Evolutionary conservation across 1,284 basidiomycete species (phyloP).

Genomic region (Melanopsichium pennsylvanicum): DNA sequence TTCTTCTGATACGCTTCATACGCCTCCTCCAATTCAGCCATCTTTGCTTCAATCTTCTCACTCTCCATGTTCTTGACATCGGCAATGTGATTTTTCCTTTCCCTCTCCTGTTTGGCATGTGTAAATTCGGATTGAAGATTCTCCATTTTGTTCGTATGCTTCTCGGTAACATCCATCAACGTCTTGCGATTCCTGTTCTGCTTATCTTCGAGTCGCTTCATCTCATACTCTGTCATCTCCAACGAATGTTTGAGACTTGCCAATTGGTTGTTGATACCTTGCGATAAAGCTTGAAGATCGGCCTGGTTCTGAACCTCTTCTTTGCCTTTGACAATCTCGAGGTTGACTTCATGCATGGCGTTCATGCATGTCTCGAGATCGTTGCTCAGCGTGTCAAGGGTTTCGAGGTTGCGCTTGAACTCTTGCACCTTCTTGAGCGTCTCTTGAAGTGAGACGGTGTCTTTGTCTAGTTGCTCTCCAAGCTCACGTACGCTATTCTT

Average conservation of each 20-base stretch:
- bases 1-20: slow-evolving; percentile 44
- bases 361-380: slow-evolving; percentile 44
- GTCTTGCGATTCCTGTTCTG: slow-evolving; percentile 45
- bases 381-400: slow-evolving; percentile 45
- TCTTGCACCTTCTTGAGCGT: slow-evolving; percentile 74
- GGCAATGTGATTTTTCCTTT: slow-evolving; percentile 23
- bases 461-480: slow-evolving; percentile 74
- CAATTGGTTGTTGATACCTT: slow-evolving; percentile 42
- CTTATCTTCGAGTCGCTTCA: slow-evolving; percentile 44
- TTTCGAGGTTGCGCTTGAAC: slow-evolving; percentile 45
- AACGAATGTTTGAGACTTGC: slow-evolving; percentile 41
- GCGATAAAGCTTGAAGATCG: slow-evolving; percentile 32
- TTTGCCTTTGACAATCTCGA: slow-evolving; percentile 51
- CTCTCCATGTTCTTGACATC: slow-evolving; percentile 33
- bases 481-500: slow-evolving; percentile 43
- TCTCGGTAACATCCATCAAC: slow-evolving; percentile 44
- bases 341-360: slow-evolving; percentile 52
- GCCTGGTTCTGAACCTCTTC: slow-evolving; percentile 44
- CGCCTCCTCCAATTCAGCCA: slow-evolving; percentile 35
- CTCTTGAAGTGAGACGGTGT: slow-evolving; percentile 75
- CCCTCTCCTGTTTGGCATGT: slow-evolving; percentile 31
- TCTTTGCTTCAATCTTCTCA: slow-evolving; percentile 50
- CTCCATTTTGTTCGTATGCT: slow-evolving; percentile 45
- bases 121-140: slow-evolving; percentile 40
- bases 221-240: slow-evolving; percentile 48